Evolutionary conservation across 257 asterid genomes (phyloP).

Genomic region (Ophiorrhiza pumila): DNA sequence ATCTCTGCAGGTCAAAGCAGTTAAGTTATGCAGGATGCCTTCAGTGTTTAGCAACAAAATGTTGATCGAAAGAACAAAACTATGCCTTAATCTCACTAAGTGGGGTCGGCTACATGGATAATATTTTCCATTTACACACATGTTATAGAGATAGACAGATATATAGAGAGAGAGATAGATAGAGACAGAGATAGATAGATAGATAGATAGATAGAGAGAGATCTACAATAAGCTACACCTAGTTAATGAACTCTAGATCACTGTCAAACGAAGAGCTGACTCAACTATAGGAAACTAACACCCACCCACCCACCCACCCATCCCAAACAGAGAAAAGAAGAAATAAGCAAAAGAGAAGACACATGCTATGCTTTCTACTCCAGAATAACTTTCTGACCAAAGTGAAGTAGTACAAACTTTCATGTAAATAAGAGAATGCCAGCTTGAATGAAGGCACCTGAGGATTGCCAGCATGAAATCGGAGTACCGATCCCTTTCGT

Average conservation of each 20-base stretch:
- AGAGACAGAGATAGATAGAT: no score
- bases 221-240: no score
- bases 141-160: no score
- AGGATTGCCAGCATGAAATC: conserved; percentile 94
- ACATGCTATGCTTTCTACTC: not conserved
- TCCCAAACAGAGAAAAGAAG: no score
- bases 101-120: no score
- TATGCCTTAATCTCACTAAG: no score
- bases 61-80: not conserved
- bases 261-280: not conserved
- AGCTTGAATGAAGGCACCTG: conserved; percentile 52
- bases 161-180: no score
- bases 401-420: not conserved
- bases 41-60: not conserved
- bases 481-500: conserved; percentile 94
- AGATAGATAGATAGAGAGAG: no score
- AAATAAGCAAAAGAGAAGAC: no score
- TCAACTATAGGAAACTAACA: not conserved
- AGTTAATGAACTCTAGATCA: not conserved
- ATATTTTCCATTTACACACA: no score
- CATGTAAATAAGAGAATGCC: conserved; percentile 4
- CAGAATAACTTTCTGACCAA: not conserved
- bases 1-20: conserved; percentile 58
- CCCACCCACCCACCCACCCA: no score
- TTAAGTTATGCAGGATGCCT: conserved; percentile 21